These are phyloP conservation scores for Metschnikowia koreensis DNA, from an alignment of 805 yeast genomes.

Conservation along the genomic window DNA sequence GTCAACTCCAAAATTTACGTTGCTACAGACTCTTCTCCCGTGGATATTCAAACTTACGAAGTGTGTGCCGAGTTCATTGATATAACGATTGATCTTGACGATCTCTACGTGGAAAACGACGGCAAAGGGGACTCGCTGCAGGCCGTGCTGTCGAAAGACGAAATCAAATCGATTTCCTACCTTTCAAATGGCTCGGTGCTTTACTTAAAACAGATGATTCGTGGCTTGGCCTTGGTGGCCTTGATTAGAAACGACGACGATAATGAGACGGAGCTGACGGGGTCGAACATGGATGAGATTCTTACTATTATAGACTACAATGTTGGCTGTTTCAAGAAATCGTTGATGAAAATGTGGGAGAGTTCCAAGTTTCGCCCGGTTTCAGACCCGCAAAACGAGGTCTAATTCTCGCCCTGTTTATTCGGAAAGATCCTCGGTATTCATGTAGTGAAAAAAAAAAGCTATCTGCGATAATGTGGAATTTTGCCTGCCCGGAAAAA, in stretches of 20 bases:
- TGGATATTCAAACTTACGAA: slow-evolving; percentile 92
- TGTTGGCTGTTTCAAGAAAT: slow-evolving; percentile 73
- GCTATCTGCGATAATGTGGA: no score
- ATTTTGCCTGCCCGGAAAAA: no score
- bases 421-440: neutral
- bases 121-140: slow-evolving; percentile 8
- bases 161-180: slow-evolving; percentile 65
- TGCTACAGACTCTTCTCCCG: slow-evolving; percentile 95
- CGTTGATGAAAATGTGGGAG: slow-evolving; percentile 72
- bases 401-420: neutral
- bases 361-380: slow-evolving; percentile 28
- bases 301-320: slow-evolving; percentile 82
- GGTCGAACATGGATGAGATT: slow-evolving; percentile 36
- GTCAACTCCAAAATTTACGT: slow-evolving; percentile 89
- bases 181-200: slow-evolving; percentile 82
- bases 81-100: slow-evolving; percentile 85
- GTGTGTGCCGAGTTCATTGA: slow-evolving; percentile 97
- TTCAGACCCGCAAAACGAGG: neutral
- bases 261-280: slow-evolving; percentile 10
- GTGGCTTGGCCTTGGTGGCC: slow-evolving; percentile 90
- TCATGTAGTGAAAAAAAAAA: no score
- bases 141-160: slow-evolving; percentile 23
- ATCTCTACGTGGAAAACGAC: slow-evolving; percentile 46
- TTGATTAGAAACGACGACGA: slow-evolving; percentile 66
- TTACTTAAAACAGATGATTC: slow-evolving; percentile 85